phyloP scores from a whole-genome alignment of 1,284 basidiomycete species.

The Malassezia obtusa region DNA sequence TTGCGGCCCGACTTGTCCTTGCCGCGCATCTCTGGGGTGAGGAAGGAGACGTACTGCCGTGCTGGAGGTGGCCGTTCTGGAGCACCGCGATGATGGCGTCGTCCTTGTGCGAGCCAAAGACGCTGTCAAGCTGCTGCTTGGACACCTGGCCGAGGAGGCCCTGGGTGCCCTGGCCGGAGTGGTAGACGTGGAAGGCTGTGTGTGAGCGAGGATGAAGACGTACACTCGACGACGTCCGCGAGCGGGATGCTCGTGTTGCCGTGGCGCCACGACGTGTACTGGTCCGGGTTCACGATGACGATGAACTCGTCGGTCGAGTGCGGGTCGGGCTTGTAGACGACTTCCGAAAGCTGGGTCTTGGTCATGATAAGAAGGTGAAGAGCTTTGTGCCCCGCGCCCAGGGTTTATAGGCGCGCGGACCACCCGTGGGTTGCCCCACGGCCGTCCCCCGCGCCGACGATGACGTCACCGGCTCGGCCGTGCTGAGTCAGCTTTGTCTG shows the following conservation, averaged over 20 bases:
- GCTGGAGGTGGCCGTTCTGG: slow-evolving; percentile 40
- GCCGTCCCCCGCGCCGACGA: neutral
- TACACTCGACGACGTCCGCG: slow-evolving; percentile 47
- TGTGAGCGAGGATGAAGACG: neutral
- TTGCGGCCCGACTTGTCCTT: slow-evolving; percentile 1
- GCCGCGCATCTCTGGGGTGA: neutral
- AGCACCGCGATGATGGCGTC: slow-evolving; percentile 45
- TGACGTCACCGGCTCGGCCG: neutral
- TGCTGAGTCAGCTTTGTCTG: neutral
- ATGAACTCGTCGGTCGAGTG: slow-evolving; percentile 48
- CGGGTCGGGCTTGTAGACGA: slow-evolving; percentile 48
- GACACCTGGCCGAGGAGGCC: slow-evolving; percentile 48
- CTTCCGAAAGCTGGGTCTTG: slow-evolving; percentile 25
- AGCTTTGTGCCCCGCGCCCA: neutral
- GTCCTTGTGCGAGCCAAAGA: slow-evolving; percentile 46
- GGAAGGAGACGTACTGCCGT: neutral
- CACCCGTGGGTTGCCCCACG: too few species aligned
- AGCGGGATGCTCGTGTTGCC: slow-evolving; percentile 49
- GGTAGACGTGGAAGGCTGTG: slow-evolving; percentile 48
- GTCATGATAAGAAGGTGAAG: slow-evolving; percentile 11
- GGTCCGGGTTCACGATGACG: slow-evolving; percentile 44
- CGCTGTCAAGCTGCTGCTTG: slow-evolving; percentile 48
- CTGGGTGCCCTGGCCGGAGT: slow-evolving; percentile 48
- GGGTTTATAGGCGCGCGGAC: neutral
- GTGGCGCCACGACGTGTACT: slow-evolving; percentile 47